Base-by-base conservation (phyloP, 164 flowering plant genomes). In the Tinospora cordifolia region DNA sequence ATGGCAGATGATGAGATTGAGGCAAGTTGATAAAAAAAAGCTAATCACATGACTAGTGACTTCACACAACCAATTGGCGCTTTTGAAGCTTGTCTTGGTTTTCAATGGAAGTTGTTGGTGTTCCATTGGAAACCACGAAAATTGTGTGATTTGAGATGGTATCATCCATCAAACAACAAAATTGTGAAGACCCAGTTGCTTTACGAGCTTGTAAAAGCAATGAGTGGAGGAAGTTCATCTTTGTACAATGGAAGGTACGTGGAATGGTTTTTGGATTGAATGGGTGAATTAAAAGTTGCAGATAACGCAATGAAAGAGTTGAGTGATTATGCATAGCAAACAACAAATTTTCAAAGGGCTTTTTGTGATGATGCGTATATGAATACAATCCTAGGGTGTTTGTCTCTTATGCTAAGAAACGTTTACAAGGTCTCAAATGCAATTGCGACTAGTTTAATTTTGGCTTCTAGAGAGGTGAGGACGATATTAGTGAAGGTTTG, bases 261-360 rank as follows among this genome's bases (percentile, higher is more conserved):
- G 84, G 47, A 85, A 74, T 93, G 98, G 98, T 70, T 93, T 78
- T 81, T 93, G 63, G 98, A 93, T 85, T 84, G 93, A 83, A 92
- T 93, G 98, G 84, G 90, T 70, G 98, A 93, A 77, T 76, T 93
- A 77, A 81, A 80, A 70, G 91, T 92, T 64, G 98, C 98, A 0
- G 92, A 93, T 71, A 64, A 54, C 0, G 98, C 98, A 0, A 96
- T 85, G 63, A 80, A 79, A 75, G 86, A 82, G 72, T 93, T 96
- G 96, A 90, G 96, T 58, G 88, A 90, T 41, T 92, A 87, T 81
- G 76, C 83, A 0, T 62, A 86, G 0, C 85, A 90, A 36, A 81
- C 94, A 0, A 83, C 85, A 2, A 92, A 91, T 81, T 80, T 91
- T 81, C 90, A 83, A 86, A 80, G 95, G 81, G 92, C 90, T 2